Evolutionary conservation across 2,329 filamentous ascomycete species (phyloP), one percentile per base, ranked within the genome.

Genomic region (Aspergillus sp.): DNA sequence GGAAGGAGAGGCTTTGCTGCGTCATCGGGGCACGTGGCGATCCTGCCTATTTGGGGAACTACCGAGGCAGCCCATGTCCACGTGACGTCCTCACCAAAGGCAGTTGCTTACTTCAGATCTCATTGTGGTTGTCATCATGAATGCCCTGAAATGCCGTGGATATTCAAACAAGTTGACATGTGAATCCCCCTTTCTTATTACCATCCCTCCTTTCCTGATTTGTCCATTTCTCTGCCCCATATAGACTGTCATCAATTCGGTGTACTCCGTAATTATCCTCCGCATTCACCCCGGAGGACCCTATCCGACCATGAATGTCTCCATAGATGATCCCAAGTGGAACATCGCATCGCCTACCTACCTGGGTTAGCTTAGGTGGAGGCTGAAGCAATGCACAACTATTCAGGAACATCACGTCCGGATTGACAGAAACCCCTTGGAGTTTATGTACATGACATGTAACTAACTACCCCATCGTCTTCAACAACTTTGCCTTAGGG

Each of bases 51-150:
- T 52, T 41, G 6, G 54, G 62, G 52, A 63, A 45, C 19, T 61
- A 42, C 61, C 61, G 61, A 64, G 61, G 61, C 49, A 53, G 46
- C 1, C 6, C 4, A 0, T 14, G 2, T 3, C 11, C 52, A 52
- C 51, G 55, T 57, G 52, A 57, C 49, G 48, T 44, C 34, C 5
- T 38, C 25, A 38, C n/a, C 14, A 38, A 13, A 32, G 29, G 7
- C 11, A 11, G 7, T 38, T 17, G 34, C 34, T 17, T 17, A 38
- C 14, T 11, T 23, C n/a, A n/a, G n/a, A n/a, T n/a, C n/a, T n/a
- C n/a, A n/a, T n/a, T n/a, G n/a, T n/a, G n/a, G n/a, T 29, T 7
- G 25, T 10, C 25, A 29, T 29, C 25, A 29, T 29, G 25, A 29
- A 29, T 29, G 25, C 25, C 25, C 7, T 29, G 25, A 29, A 10